Base-by-base conservation (phyloP, 176 grass and related monocot species). In the Elaeis guineensis region DNA sequence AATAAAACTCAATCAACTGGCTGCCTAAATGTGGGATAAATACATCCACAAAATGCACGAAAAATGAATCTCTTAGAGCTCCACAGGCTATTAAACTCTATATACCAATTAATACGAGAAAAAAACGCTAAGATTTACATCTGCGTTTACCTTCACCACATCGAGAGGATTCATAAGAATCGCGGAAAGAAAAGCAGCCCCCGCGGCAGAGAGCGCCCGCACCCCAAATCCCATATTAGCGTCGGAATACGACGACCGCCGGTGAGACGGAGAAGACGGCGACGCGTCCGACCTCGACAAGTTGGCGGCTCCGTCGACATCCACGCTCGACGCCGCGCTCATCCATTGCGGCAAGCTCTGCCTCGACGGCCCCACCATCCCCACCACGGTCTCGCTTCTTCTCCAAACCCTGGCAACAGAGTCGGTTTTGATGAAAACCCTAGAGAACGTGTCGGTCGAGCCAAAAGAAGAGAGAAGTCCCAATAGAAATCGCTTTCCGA, bases 161-260 rank as follows among this genome's bases (percentile, higher is more conserved):
- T 97, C 92, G 5, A 91, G 92, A 7, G 92, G 92, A 35, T 97
- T 97, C 58, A 91, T 83, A 54, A 97, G 78, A 54, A 91, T 75
- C 4, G 87, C 87, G 15, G 92, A 91, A 55, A 97, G 62, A 63
- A 97, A 77, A 35, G 87, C 92, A 25, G 92, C 92, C 17, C 81
- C 79, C 32, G 84, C 92, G 18, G 92, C 92, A 8, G 92, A 97
- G 29, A 91, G 73, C 18, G 75, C 58, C 30, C 87, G 79, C 81
- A 85, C 87, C 17, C 25, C 60, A 69, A 88, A 69, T 25, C 87
- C 81, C 57, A 80, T 65, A 16, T 69, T 63, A 17, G 57, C 17
- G 44, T 17, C 29, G 30, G 51, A 57, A 50, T 55, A 21, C 35
- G 35, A 12, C 35, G 9, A 39, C 8, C 35, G 25, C 5, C 22